Evolutionary conservation across 768 basidiomycete genomes (phyloP), one percentile per base, ranked within the genome.

Genomic region (Russula dissimulans): DNA sequence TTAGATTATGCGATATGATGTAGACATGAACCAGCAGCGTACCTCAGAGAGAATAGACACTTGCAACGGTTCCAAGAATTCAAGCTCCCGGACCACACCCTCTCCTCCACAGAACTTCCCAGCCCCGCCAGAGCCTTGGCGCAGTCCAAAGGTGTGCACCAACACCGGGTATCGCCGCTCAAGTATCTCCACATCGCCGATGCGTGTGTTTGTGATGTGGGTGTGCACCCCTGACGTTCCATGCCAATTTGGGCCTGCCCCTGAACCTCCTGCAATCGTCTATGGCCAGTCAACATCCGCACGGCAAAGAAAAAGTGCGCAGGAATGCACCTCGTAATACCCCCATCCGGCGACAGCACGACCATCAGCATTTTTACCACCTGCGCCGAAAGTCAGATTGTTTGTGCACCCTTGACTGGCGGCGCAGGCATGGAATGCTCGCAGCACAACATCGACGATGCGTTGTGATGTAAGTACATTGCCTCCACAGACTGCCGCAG

Each of bases 391-490:
- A 0, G 93, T 95, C 42, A 95, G 73, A 69, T 95, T 95, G 71
- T 95, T 95, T 48, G 91, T 94, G 67, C 91, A 91, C 1, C 95
- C 95, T 70, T 97, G 94, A 67, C 89, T 91, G 0, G 93, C 95
- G 17, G 93, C 92, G 49, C 85, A 87, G 3, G 91, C 93, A 66
- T 88, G 81, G 76, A 97, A 97, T 0, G 94, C 93, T 70, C 89
- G 91, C 39, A 97, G 75, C 38, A 97, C 89, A 3, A 95, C 92
- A 69, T 97, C 95, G 3, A 95, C 91, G 47, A 95, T 90, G n/a
- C 95, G 79, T 69, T 95, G 94, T 5, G 86, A 89, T 4, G 92
- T 94, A 47, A 91, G 75, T 2, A 95, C 92, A 69, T 97, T 97
- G 11, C 94, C 94, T 34, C 89, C 93, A 64, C 92, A 95, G 5